Base-by-base conservation (phyloP, 1,284 basidiomycete species). In the Boletus semigastroideus region DNA sequence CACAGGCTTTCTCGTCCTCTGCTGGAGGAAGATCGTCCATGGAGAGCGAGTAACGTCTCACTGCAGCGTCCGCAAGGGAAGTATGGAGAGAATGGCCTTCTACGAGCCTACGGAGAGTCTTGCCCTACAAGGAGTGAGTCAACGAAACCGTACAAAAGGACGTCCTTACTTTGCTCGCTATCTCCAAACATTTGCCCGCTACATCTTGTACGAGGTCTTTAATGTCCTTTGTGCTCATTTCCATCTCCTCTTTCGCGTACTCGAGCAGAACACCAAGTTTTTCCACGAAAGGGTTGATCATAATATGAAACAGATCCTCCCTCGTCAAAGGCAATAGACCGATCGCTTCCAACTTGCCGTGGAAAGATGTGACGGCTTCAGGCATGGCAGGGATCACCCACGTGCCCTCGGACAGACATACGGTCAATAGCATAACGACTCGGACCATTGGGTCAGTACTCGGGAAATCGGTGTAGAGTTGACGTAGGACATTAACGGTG, bases 221-320 rank as follows among this genome's bases (percentile, higher is more conserved):
- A 13, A 79, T 68, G 33, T 78, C 78, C 41, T 69, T 64, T 45
- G 53, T 58, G 49, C 62, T 65, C 67, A 83, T 67, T 46, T 69
- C 72, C 59, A 79, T 73, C 27, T 72, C 66, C 19, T 74, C 72
- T 53, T 72, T 74, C 30, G 81, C 82, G 56, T 80, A 89, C 47
- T 78, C 75, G 45, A 85, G 61, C 14, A 88, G 63, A 31, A 75
- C 68, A 30, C 65, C 55, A 64, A 76, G 80, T 49, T 76, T 74
- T 59, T 87, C 86, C 42, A 87, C 77, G 60, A 87, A 88, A 27
- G 86, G 84, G 64, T 80, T 87, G 48, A 80, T 66, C 48, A 90
- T 74, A 42, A 88, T 71, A 59, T 82, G 78, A 52, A 78, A 72
- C 36, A 85, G 71, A 65, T 90, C 87, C 48, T 73, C 70, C 56